Evolutionary conservation across 345 rosid genomes (phyloP).

Genomic region (Syzygium oleosum): DNA sequence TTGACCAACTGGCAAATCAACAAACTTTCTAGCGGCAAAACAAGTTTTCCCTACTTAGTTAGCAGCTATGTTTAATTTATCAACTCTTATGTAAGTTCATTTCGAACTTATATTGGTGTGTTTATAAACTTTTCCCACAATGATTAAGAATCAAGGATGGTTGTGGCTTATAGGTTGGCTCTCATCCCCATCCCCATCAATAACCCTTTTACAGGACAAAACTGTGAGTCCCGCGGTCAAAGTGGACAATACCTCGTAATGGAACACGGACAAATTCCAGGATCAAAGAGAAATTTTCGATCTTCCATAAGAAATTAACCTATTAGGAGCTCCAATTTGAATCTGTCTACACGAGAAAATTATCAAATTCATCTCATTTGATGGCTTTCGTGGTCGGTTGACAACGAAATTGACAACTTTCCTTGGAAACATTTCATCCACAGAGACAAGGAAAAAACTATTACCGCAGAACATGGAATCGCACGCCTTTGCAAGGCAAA

Average conservation of each 20-base stretch:
- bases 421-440: not conserved
- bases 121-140: not conserved
- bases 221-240: not conserved
- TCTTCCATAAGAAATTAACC: not conserved
- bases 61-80: not conserved
- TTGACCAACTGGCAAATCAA: not conserved
- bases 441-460: not conserved
- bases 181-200: not conserved
- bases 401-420: not conserved
- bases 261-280: not conserved
- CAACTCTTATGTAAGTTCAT: not conserved
- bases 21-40: not conserved
- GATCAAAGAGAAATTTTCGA: not conserved
- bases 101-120: not conserved
- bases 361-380: not conserved
- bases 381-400: not conserved
- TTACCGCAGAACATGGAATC: not conserved
- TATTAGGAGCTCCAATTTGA: no score
- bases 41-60: no score
- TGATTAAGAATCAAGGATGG: not conserved
- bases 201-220: not conserved
- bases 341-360: not conserved
- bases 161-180: not conserved
- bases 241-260: not conserved
- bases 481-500: not conserved